Conservation (phyloP, 2,329 filamentous ascomycete species). For the Nakataea oryzae region DNA sequence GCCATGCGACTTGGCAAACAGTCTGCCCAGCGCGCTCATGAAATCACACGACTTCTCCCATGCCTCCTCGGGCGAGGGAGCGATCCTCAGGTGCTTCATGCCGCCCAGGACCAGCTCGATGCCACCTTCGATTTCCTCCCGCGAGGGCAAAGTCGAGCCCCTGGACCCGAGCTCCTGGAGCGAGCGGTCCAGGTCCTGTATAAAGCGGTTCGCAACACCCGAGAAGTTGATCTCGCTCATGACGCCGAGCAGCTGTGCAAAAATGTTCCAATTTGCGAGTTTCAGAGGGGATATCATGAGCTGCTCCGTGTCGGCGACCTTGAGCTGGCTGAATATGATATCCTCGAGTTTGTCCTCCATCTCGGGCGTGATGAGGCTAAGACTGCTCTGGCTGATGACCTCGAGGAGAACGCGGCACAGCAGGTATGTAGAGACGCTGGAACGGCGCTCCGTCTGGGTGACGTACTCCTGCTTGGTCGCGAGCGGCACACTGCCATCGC, state of each 20-base stretch:
- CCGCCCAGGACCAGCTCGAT: conserved; percentile 81
- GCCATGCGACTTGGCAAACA: conserved; percentile 80
- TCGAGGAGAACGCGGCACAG: conserved; percentile 89
- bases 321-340: conserved; percentile 94
- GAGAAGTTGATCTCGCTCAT: conserved; percentile 92
- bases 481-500: conserved; percentile 24
- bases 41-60: conserved; percentile 90
- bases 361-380: conserved; percentile 73
- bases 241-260: conserved; percentile 83
- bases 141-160: conserved; percentile 43
- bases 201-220: conserved; percentile 72
- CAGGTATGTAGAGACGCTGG: conserved; percentile 91
- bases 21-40: conserved; percentile 66
- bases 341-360: conserved; percentile 92
- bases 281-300: conserved; percentile 68
- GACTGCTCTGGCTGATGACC: conserved; percentile 81
- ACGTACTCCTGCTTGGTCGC: conserved; percentile 58
- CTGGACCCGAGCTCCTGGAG: conserved; percentile 68
- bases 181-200: conserved; percentile 67
- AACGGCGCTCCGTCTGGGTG: conserved; percentile 74
- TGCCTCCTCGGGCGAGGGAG: conserved; percentile 57
- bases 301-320: conserved; percentile 76
- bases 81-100: conserved; percentile 81
- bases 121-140: conserved; percentile 64
- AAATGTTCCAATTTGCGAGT: conserved; percentile 91